These are phyloP conservation scores for Sporothrix phasma DNA, from an alignment of 2,329 filamentous ascomycete species.

Conservation along the genomic window DNA sequence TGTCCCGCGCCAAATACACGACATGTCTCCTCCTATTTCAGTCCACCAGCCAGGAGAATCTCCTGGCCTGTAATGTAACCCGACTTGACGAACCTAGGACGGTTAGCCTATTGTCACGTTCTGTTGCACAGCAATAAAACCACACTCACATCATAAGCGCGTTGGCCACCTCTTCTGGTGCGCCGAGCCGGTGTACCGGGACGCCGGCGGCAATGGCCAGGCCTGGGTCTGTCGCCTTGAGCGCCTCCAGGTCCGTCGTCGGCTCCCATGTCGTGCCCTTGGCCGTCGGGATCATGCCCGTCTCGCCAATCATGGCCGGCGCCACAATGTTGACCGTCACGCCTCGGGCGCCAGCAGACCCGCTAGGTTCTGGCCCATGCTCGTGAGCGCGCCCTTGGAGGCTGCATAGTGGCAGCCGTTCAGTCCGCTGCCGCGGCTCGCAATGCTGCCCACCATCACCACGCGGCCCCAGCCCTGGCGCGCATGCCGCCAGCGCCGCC, in stretches of 20 bases:
- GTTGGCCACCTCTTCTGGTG: constrained; percentile 11
- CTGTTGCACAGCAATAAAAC: not conserved
- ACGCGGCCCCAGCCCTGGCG: constrained; percentile 47
- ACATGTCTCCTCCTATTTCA: too few relatives aligned
- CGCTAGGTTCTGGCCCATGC: constrained; percentile 13
- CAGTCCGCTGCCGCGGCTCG: constrained; percentile 8
- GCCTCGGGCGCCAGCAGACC: constrained; percentile 10
- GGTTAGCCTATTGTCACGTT: too few relatives aligned
- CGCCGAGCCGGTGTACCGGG: constrained; percentile 8
- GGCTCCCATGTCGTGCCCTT: not conserved
- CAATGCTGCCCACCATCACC: constrained; percentile 12
- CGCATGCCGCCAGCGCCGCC: constrained; percentile 52
- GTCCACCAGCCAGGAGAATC: too few relatives aligned
- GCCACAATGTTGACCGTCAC: constrained; percentile 12
- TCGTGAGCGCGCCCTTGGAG: constrained; percentile 8
- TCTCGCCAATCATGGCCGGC: constrained; percentile 13
- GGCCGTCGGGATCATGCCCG: constrained; percentile 10
- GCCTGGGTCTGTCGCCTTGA: constrained; percentile 9
- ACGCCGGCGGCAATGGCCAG: constrained; percentile 10
- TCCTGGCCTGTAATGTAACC: too few relatives aligned
- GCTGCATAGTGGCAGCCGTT: constrained; percentile 13
- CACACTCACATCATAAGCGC: constrained; percentile 9
- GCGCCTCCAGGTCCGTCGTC: constrained; percentile 7
- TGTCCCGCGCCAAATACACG: too few relatives aligned
- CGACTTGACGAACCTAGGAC: too few relatives aligned